Evolutionary conservation across 495 filamentous ascomycete species (phyloP).

Genomic region (Penicillium lagena): DNA sequence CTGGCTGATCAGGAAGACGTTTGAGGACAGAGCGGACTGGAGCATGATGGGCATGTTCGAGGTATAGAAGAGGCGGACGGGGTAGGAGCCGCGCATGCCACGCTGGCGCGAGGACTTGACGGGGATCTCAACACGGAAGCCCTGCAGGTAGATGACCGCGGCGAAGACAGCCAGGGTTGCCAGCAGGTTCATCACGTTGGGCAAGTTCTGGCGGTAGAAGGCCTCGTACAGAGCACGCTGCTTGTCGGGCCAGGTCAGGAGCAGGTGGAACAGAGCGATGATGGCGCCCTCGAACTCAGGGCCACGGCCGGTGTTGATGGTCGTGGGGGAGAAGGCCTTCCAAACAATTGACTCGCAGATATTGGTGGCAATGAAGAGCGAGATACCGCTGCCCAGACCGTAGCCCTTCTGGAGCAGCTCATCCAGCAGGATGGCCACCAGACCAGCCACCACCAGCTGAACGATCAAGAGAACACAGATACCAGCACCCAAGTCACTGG

Average conservation of each 20-base stretch:
- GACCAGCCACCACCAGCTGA: constrained; percentile 91
- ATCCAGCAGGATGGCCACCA: constrained; percentile 98
- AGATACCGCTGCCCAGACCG: constrained; percentile 96
- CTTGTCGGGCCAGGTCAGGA: constrained; percentile 99
- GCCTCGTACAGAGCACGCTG: constrained; percentile 93
- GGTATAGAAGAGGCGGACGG: constrained; percentile 61
- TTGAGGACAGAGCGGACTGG: constrained; percentile 94
- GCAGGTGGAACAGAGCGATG: constrained; percentile 95
- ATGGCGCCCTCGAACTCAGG: constrained; percentile 99
- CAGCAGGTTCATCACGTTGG: constrained; percentile 98
- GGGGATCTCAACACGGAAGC: constrained; percentile 99
- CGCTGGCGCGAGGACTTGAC: constrained; percentile 99
- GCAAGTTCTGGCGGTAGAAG: constrained; percentile 98
- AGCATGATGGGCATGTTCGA: constrained; percentile 97
- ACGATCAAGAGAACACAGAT: constrained; percentile 96
- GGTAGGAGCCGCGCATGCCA: constrained; percentile 84
- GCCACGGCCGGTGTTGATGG: constrained; percentile 98
- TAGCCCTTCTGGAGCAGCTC: constrained; percentile 99
- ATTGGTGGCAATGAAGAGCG: constrained; percentile 99
- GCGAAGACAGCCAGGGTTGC: constrained; percentile 91
- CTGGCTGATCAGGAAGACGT: constrained; percentile 97
- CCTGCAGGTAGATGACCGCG: constrained; percentile 98
- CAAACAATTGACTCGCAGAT: constrained; percentile 99
- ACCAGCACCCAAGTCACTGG: constrained; percentile 92
- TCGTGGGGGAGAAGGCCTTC: constrained; percentile 99